Evolutionary conservation across 1,284 basidiomycete species (phyloP).

Genomic region (Naganishia cerealis): DNA sequence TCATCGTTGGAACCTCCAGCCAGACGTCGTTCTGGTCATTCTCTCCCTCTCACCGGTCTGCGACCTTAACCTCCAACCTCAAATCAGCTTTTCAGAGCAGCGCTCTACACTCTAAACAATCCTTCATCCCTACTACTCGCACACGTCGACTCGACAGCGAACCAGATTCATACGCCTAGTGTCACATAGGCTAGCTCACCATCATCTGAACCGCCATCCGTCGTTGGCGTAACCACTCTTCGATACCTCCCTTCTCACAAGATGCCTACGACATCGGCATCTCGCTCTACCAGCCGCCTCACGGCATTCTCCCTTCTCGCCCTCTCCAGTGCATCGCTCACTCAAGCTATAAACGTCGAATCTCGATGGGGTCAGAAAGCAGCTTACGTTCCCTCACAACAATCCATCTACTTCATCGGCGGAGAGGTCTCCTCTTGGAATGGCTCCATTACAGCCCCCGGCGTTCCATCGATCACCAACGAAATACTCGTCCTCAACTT

Average conservation of each 20-base stretch:
- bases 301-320: conserved; percentile 1
- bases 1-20: neutral
- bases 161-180: neutral
- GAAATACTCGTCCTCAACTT: conserved; percentile 51
- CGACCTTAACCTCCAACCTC: conserved; percentile 8
- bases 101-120: conserved; percentile 1
- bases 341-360: conserved; percentile 7
- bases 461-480: conserved; percentile 45
- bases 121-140: neutral
- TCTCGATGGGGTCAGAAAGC: conserved; percentile 53
- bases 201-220: too few species aligned
- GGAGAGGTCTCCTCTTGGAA: conserved; percentile 43
- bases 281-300: neutral
- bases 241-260: too few species aligned
- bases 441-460: conserved; percentile 29
- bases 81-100: conserved; percentile 2
- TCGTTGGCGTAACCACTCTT: too few species aligned
- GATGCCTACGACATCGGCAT: conserved; percentile 10
- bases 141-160: neutral
- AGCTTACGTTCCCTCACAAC: conserved; percentile 45
- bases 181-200: too few species aligned
- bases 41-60: conserved; percentile 10
- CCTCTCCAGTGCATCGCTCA: neutral
- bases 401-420: conserved; percentile 52
- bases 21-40: neutral